Conservation (phyloP, 2,329 filamentous ascomycete species). For the Cordyceps fumosorosea region DNA sequence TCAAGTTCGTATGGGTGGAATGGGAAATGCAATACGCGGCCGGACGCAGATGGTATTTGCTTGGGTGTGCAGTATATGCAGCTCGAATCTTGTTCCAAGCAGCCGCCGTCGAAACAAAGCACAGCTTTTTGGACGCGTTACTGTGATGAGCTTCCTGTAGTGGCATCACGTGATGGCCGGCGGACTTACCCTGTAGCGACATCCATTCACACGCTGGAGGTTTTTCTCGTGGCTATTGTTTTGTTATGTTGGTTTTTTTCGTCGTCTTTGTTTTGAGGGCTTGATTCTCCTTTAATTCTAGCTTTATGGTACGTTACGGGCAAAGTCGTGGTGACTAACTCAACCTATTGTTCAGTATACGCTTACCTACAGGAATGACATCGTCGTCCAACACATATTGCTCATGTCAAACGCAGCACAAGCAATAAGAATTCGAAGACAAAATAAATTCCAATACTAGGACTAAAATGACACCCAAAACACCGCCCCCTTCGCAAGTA, state of each 20-base stretch:
- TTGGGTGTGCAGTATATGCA: neutral
- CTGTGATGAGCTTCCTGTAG: conserved; percentile 1
- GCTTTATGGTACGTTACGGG: too few species aligned
- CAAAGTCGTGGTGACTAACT: too few species aligned
- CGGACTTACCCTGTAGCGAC: neutral
- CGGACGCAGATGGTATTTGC: neutral
- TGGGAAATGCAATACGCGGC: neutral
- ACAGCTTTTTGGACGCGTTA: conserved; percentile 8
- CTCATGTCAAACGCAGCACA: too few species aligned
- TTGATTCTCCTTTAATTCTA: too few species aligned
- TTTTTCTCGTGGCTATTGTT: neutral
- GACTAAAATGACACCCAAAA: too few species aligned
- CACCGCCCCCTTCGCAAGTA: too few species aligned
- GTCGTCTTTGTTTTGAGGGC: neutral
- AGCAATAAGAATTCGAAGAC: too few species aligned
- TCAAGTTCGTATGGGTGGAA: neutral
- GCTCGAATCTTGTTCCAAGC: neutral
- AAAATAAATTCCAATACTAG: too few species aligned
- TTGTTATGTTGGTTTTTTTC: neutral
- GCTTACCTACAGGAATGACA: too few species aligned
- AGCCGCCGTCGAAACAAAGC: neutral
- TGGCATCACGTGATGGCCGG: neutral
- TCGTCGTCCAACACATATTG: too few species aligned
- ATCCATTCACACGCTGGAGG: neutral
- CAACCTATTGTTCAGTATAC: too few species aligned